Conservation (phyloP, 352 stramenopile genomes). For the Pythium scleroteichum region DNA sequence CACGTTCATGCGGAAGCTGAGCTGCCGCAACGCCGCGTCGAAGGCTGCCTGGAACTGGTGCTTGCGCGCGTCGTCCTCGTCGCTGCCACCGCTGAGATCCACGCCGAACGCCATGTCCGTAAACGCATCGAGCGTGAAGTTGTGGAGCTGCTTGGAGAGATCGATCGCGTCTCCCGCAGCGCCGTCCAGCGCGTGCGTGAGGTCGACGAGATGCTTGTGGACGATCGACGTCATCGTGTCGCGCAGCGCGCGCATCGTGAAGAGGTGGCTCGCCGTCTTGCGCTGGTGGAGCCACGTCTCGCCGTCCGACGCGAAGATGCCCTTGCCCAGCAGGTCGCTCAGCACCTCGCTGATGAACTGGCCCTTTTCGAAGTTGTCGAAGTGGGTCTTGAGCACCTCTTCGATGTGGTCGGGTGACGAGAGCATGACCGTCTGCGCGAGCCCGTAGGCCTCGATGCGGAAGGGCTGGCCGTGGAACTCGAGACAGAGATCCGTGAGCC, state of each 20-base stretch:
- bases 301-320: conserved; percentile 71
- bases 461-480: conserved; percentile 22
- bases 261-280: conserved; percentile 85
- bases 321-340: conserved; percentile 53
- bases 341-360: conserved; percentile 33
- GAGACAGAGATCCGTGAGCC: conserved; percentile 14
- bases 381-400: conserved; percentile 57
- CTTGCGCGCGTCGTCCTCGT: conserved; percentile 26
- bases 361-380: conserved; percentile 73
- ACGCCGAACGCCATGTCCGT: conserved; percentile 71
- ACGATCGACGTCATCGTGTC: conserved; percentile 40
- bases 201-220: conserved; percentile 27
- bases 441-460: conserved; percentile 13
- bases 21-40: conserved; percentile 37
- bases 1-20: conserved; percentile 39
- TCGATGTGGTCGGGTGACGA: conserved; percentile 34
- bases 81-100: conserved; percentile 37
- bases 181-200: conserved; percentile 31
- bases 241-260: conserved; percentile 46
- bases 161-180: conserved; percentile 29
- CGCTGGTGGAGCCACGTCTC: conserved; percentile 63
- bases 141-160: conserved; percentile 41
- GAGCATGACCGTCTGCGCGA: conserved; percentile 17
- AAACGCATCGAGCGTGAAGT: conserved; percentile 71
- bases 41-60: conserved; percentile 59